Conservation (phyloP, 805 yeast species). For the Jamesozyma lodderae region DNA sequence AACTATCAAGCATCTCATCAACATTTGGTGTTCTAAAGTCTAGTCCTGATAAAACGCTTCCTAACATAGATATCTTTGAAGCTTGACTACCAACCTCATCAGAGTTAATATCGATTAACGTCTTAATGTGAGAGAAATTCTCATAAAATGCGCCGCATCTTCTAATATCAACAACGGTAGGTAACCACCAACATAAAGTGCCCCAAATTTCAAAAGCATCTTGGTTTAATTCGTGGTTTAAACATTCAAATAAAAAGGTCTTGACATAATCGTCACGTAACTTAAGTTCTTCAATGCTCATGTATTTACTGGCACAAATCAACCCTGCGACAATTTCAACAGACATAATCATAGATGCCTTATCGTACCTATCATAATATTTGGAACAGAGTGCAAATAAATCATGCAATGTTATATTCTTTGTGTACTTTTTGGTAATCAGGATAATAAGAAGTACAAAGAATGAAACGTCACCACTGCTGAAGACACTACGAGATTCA, state of each 20-base stretch:
- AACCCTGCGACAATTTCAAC: slow-evolving; percentile 67
- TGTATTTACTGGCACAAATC: slow-evolving; percentile 40
- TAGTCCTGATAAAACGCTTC: slow-evolving; percentile 39
- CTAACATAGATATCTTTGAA: slow-evolving; percentile 44
- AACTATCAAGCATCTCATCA: slow-evolving; percentile 33
- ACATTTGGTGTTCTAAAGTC: slow-evolving; percentile 49
- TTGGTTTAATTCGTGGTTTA: slow-evolving; percentile 57
- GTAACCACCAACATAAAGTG: slow-evolving; percentile 66
- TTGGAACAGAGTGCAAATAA: slow-evolving; percentile 42
- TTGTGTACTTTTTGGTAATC: slow-evolving; percentile 34
- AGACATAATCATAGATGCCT: slow-evolving; percentile 65
- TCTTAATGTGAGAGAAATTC: slow-evolving; percentile 38
- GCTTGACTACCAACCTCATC: slow-evolving; percentile 61
- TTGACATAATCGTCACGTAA: slow-evolving; percentile 41
- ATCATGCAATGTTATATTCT: slow-evolving; percentile 39
- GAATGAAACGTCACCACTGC: slow-evolving; percentile 54
- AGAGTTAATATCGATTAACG: slow-evolving; percentile 37
- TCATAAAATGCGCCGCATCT: slow-evolving; percentile 49
- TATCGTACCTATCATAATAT: slow-evolving; percentile 59
- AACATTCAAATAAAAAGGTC: slow-evolving; percentile 36
- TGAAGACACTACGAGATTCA: slow-evolving; percentile 59
- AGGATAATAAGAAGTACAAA: slow-evolving; percentile 45
- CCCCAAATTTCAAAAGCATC: slow-evolving; percentile 71
- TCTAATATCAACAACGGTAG: slow-evolving; percentile 56
- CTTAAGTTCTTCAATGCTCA: slow-evolving; percentile 29